Evolutionary conservation across 1,139 yeast species (phyloP), one percentile per base, ranked within the genome.

Genomic region (Pichia sp.): DNA sequence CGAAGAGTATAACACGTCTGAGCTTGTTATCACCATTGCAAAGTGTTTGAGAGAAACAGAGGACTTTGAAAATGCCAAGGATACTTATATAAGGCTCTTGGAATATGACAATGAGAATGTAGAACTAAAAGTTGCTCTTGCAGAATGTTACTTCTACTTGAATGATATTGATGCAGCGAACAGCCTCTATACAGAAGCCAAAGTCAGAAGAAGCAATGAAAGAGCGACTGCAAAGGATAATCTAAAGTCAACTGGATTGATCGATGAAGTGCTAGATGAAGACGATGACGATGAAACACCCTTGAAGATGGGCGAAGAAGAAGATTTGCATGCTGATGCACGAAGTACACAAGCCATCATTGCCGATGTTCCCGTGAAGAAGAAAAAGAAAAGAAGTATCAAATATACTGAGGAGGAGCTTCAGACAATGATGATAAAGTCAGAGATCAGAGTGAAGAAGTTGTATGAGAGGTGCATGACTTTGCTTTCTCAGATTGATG

Each of bases 1-100:
- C n/a, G 71, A 67, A 21, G 79, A 70, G 22, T 67, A 64, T 36
- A 59, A 65, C 38, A 64, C 71, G 9, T 51, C 71, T 2, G 78
- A 79, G 21, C 59, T 84, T 27, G 72, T 72, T 17, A 63, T 66
- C 17, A 71, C 85, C 1, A 66, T 87, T 44, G 96, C 88, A 4
- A 79, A 75, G 51, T 88, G 97, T 58, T 74, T 73, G 45, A 69
- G 78, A 47, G 94, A 83, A 51, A 66, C 77, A 0, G 87, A 80
- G 16, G 78, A 81, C 36, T 80, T 74, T 45, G 69, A 63, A 13
- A 73, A 74, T 31, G 96, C 98, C 0, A 80, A 74, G 46, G 64
- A 64, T 18, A 77, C 83, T 2, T 86, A 78, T 53, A 62, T 64
- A 30, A 62, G 69, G 6, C 72, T 86, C 3, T 56, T 84, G 13